Evolutionary conservation across 495 filamentous ascomycete genomes (phyloP).

Genomic region (Daldinia grandis): DNA sequence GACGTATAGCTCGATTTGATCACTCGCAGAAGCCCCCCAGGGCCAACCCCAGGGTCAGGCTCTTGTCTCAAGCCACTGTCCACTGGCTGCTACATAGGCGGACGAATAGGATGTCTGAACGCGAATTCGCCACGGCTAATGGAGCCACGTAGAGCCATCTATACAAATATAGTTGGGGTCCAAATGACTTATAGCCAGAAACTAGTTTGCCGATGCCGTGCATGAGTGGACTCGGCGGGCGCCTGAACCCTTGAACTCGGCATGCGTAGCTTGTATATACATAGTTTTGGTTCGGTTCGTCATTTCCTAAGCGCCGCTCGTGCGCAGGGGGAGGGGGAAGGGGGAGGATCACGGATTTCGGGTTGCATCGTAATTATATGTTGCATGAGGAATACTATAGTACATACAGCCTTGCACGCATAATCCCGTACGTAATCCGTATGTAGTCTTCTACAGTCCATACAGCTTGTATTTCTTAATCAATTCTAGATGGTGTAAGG

Average conservation of each 20-base stretch:
- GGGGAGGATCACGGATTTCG: slow-evolving; percentile 13
- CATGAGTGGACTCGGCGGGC: slow-evolving; percentile 12
- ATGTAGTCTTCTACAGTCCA: slow-evolving; percentile 22
- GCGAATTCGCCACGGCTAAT: slow-evolving; percentile 19
- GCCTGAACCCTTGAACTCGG: slow-evolving; percentile 11
- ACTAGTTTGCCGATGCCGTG: slow-evolving; percentile 16
- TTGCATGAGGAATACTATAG: background rate
- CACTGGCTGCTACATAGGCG: slow-evolving; percentile 6
- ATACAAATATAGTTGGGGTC: slow-evolving; percentile 14
- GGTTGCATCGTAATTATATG: slow-evolving; percentile 19
- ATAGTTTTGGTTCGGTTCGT: slow-evolving; percentile 18
- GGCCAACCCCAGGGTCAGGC: background rate
- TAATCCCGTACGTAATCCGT: background rate
- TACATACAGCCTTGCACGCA: slow-evolving; percentile 15
- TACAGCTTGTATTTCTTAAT: background rate
- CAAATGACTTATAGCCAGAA: background rate
- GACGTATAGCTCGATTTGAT: slow-evolving; percentile 29
- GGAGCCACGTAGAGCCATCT: slow-evolving; percentile 34
- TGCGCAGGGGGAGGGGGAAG: slow-evolving; percentile 17
- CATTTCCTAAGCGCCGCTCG: slow-evolving; percentile 37
- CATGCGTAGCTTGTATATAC: background rate
- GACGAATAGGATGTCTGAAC: slow-evolving; percentile 20
- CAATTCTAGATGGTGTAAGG: background rate
- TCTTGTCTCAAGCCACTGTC: background rate
- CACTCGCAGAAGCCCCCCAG: slow-evolving; percentile 25